Evolutionary conservation across 73 alveolate genomes (phyloP), one percentile per base, ranked within the genome.

Genomic region (Paramecium sexaurelia): DNA sequence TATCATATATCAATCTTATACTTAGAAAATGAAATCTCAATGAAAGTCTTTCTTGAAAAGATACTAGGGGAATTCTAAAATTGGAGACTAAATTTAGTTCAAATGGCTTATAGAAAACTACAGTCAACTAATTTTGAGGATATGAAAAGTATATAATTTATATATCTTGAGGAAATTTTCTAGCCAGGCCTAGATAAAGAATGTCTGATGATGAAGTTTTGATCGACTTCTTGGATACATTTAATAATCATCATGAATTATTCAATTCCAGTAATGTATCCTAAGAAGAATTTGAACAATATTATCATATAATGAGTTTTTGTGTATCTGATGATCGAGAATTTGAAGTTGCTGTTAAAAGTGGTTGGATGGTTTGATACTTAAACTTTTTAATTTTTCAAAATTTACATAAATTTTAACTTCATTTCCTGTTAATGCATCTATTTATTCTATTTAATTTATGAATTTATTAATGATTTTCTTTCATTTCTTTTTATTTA

Each of bases 351-450:
- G 56, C 87, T 10, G 87, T 73, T 13, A 73, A 73, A 73, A 73
- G 87, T 73, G 87, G 87, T 27, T 73, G 87, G 87, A 33, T 66
- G 45, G 26, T 66, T 66, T 66, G 84, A 66, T 66, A 11, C 39
- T 29, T 29, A 10, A 15, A 51, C n/a, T n/a, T 20, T 51, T 51
- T 3, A 51, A 32, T 29, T 66, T 29, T 29, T 66, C 13, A 15
- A 22, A 66, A 32, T 20, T 51, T 29, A 51, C n/a, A n/a, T n/a
- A n/a, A n/a, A n/a, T n/a, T n/a, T n/a, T n/a, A n/a, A n/a, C n/a
- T n/a, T n/a, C n/a, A n/a, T n/a, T n/a, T n/a, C n/a, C n/a, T n/a
- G n/a, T n/a, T n/a, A n/a, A n/a, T n/a, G n/a, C n/a, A n/a, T n/a
- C n/a, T n/a, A n/a, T n/a, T n/a, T n/a, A n/a, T n/a, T n/a, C n/a